Percentiles rank a stretch among this genome's conserved stretches.
Conservation (phyloP, 2,329 filamentous ascomycete species). For the Phialemonium atrogriseum region DNA sequence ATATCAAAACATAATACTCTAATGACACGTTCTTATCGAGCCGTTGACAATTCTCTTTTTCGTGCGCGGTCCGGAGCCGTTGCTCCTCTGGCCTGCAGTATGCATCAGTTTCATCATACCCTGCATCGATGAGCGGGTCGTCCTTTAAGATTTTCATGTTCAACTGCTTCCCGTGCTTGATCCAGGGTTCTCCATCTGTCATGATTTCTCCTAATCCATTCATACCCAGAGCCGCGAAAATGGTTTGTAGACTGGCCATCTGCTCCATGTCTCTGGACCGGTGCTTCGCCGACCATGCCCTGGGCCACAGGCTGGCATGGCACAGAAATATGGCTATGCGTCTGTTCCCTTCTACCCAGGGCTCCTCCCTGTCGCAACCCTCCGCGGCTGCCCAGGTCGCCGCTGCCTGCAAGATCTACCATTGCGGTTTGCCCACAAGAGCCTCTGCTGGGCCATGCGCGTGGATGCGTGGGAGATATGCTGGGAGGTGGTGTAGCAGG, state of each 20-base stretch:
- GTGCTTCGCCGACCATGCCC: slow-evolving; percentile 56
- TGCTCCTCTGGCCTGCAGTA: too few species aligned
- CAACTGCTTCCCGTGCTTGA: too few species aligned
- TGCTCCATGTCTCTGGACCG: slow-evolving; percentile 71
- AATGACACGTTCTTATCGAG: too few species aligned
- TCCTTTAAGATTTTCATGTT: too few species aligned
- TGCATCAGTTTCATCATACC: too few species aligned
- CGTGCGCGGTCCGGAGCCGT: too few species aligned
- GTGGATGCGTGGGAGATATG: slow-evolving; percentile 63
- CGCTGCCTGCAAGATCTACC: slow-evolving; percentile 49
- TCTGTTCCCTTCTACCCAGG: slow-evolving; percentile 57
- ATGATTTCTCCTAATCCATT: too few species aligned
- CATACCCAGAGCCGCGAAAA: too few species aligned
- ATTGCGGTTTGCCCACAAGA: slow-evolving; percentile 66
- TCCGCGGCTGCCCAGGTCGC: slow-evolving; percentile 24
- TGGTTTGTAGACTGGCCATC: slow-evolving; percentile 57
- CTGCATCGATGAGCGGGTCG: too few species aligned
- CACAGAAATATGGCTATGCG: slow-evolving; percentile 56
- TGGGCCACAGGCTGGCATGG: slow-evolving; percentile 63
- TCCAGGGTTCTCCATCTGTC: too few species aligned
- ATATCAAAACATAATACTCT: too few species aligned
- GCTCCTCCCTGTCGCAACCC: slow-evolving; percentile 14
- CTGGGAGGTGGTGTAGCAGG: slow-evolving; percentile 58
- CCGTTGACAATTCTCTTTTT: too few species aligned
- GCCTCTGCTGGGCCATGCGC: slow-evolving; percentile 63